Evolutionary conservation across 2,329 filamentous ascomycete genomes (phyloP).

Genomic region (Aspergillus alliaceus): DNA sequence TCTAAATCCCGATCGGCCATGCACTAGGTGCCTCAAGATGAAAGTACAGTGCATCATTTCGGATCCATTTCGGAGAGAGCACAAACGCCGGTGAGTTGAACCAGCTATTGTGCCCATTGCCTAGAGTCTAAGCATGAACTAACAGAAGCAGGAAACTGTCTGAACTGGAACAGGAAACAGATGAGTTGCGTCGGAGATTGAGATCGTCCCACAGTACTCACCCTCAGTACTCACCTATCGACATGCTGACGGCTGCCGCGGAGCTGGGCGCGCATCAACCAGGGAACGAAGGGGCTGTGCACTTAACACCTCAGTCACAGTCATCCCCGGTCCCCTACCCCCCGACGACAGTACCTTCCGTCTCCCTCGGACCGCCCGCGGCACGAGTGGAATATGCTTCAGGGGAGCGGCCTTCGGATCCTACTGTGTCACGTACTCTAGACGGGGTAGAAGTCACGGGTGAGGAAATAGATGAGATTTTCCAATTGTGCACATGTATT

Average conservation of each 20-base stretch:
- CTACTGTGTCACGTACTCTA: conserved; percentile 31
- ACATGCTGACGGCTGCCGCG: conserved; percentile 31
- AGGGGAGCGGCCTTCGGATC: conserved; percentile 11
- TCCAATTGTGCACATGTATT: conserved; percentile 28
- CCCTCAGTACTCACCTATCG: conserved; percentile 24
- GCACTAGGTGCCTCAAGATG: conserved; percentile 40
- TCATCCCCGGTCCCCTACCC: conserved; percentile 21
- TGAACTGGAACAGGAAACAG: conserved; percentile 39
- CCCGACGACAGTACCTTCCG: conserved; percentile 21
- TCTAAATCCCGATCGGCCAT: conserved; percentile 34
- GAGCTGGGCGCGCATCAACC: conserved; percentile 28
- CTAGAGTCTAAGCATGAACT: not conserved
- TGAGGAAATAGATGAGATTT: conserved; percentile 40
- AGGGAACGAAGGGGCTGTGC: not conserved
- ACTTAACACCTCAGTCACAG: conserved; percentile 18
- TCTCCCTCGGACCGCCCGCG: conserved; percentile 17
- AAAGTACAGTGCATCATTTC: conserved; percentile 39
- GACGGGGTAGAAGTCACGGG: conserved; percentile 31
- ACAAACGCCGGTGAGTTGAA: conserved; percentile 39
- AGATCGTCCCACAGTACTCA: conserved; percentile 24
- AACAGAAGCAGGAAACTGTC: conserved; percentile 32
- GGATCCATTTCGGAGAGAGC: conserved; percentile 44
- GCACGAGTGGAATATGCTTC: conserved; percentile 8
- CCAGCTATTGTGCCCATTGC: rapidly evolving
- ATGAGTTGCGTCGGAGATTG: conserved; percentile 37